Conservation (phyloP, 768 basidiomycete genomes). For the Aureoboletus auriporus region DNA sequence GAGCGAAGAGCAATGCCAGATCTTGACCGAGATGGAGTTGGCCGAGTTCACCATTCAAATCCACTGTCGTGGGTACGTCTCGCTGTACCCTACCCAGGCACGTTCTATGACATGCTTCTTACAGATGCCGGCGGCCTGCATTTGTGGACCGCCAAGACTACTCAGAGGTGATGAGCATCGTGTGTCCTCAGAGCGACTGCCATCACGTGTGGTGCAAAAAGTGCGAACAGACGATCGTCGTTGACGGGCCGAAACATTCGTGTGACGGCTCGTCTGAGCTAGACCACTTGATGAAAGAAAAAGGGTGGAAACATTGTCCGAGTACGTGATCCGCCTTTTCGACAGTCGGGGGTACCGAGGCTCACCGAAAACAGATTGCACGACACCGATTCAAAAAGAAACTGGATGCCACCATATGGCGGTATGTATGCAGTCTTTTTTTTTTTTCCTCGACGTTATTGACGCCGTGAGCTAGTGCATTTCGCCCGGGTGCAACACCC, state of each 20-base stretch:
- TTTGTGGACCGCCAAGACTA: constrained; percentile 51
- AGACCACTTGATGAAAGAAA: constrained; percentile 43
- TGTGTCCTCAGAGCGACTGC: constrained; percentile 49
- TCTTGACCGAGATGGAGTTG: constrained; percentile 47
- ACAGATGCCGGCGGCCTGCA: constrained; percentile 46
- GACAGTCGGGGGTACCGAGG: too few relatives aligned
- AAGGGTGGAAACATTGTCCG: constrained; percentile 67
- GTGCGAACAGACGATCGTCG: constrained; percentile 42
- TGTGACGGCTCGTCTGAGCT: constrained; percentile 60
- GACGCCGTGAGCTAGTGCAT: constrained; percentile 37
- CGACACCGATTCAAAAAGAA: constrained; percentile 47
- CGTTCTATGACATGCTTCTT: not conserved
- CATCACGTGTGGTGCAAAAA: constrained; percentile 56
- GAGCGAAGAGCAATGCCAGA: constrained; percentile 35
- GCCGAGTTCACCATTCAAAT: constrained; percentile 39
- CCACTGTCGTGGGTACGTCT: constrained; percentile 45
- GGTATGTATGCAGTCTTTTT: constrained; percentile 24
- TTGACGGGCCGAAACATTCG: constrained; percentile 42
- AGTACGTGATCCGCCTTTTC: constrained; percentile 30
- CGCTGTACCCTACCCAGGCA: not conserved
- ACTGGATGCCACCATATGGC: constrained; percentile 59
- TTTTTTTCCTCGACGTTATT: not conserved
- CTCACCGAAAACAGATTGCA: constrained; percentile 32
- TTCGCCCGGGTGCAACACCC: constrained; percentile 55
- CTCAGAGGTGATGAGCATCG: constrained; percentile 34